These are phyloP conservation scores for Gymnopus androsaceus DNA, from an alignment of 1,284 basidiomycete species.

Conservation along the genomic window DNA sequence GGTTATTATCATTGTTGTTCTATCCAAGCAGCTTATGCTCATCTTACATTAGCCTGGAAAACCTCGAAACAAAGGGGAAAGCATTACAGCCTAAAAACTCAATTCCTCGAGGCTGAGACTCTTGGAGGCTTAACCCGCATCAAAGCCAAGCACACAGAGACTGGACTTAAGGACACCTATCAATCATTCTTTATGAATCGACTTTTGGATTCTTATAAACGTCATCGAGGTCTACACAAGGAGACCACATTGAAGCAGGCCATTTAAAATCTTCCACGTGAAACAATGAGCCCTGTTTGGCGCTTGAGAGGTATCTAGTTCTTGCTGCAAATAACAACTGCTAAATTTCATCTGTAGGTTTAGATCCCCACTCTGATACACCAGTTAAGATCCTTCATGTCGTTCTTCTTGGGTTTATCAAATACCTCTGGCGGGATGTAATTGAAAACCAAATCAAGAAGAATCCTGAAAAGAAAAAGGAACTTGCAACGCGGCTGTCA, in stretches of 20 bases:
- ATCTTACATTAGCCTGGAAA: background rate
- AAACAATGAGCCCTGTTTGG: constrained; percentile 29
- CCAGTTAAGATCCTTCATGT: constrained; percentile 39
- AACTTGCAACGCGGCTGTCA: background rate
- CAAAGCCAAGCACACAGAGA: constrained; percentile 22
- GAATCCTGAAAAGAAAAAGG: constrained; percentile 12
- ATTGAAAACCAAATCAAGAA: constrained; percentile 27
- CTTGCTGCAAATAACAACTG: background rate
- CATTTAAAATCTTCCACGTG: constrained; percentile 18
- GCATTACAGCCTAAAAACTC: constrained; percentile 19
- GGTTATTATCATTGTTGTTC: background rate
- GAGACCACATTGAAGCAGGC: constrained; percentile 20
- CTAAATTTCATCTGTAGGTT: constrained; percentile 19
- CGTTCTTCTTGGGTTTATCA: constrained; percentile 39
- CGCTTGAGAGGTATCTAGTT: constrained; percentile 21
- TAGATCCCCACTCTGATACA: constrained; percentile 38
- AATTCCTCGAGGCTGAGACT: constrained; percentile 20
- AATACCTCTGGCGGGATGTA: constrained; percentile 40
- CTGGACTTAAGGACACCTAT: constrained; percentile 33
- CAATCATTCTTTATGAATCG: constrained; percentile 26
- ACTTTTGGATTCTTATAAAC: constrained; percentile 25
- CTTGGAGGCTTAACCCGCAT: constrained; percentile 21
- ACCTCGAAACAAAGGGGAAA: constrained; percentile 16
- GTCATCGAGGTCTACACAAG: constrained; percentile 12
- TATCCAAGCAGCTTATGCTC: background rate